These are phyloP conservation scores for Beauveria bassiana DNA, from an alignment of 2,329 filamentous ascomycete genomes.

Conservation along the genomic window DNA sequence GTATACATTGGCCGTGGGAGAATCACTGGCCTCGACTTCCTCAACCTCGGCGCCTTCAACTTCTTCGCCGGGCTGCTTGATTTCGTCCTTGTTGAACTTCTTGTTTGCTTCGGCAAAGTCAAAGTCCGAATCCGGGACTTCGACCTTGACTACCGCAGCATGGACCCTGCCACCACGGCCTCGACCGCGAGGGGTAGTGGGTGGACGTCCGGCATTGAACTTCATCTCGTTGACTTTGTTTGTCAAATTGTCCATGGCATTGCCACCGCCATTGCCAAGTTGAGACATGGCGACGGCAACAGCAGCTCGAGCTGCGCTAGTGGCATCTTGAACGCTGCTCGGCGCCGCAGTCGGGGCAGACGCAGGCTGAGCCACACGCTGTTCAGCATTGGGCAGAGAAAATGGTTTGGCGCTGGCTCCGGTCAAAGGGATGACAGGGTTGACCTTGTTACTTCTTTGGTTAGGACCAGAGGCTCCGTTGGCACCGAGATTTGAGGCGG, in stretches of 20 bases:
- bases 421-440: constrained; percentile 58
- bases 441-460: constrained; percentile 40
- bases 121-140: constrained; percentile 84
- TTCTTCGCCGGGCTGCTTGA: constrained; percentile 75
- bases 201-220: constrained; percentile 47
- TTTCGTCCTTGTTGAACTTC: constrained; percentile 40
- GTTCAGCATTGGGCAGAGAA: constrained; percentile 23
- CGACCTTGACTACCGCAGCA: constrained; percentile 55
- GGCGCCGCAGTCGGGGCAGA: constrained; percentile 28
- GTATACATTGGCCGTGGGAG: constrained; percentile 50
- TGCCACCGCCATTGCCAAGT: constrained; percentile 40
- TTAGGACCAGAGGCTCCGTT: constrained; percentile 18
- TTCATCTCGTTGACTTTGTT: constrained; percentile 74
- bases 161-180: constrained; percentile 40
- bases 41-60: constrained; percentile 32
- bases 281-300: constrained; percentile 77
- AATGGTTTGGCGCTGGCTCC: constrained; percentile 35
- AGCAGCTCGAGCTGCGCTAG: constrained; percentile 65
- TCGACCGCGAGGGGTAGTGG: constrained; percentile 42
- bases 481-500: constrained; percentile 36
- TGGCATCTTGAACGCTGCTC: constrained; percentile 54
- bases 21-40: constrained; percentile 33
- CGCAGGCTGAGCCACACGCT: constrained; percentile 22
- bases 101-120: constrained; percentile 64
- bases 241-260: constrained; percentile 60